Conservation (phyloP, 148 eudicot species). For the Spergularia bocconei region DNA sequence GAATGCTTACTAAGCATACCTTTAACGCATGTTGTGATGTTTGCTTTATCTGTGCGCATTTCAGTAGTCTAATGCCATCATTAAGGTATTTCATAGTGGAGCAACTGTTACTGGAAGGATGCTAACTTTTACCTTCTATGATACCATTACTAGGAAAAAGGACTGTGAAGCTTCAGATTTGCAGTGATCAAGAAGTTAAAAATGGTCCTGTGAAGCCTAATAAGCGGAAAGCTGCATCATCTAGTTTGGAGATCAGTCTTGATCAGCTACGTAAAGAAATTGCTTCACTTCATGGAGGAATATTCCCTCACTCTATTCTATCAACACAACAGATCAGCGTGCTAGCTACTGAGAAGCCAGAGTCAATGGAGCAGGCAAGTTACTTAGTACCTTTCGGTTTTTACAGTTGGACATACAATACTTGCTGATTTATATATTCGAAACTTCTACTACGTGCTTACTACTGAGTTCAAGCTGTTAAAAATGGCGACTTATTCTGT, state of each 20-base stretch:
- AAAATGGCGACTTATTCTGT: too few species aligned
- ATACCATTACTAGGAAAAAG: slow-evolving; percentile 57
- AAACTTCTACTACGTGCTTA: not conserved
- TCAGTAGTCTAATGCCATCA: too few species aligned
- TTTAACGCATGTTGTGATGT: not conserved
- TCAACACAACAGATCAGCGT: slow-evolving; percentile 77
- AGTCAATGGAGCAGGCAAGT: slow-evolving; percentile 66
- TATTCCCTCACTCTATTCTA: slow-evolving; percentile 90
- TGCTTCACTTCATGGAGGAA: slow-evolving; percentile 68
- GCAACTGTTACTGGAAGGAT: not conserved
- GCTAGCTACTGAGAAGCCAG: slow-evolving; percentile 59
- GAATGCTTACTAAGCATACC: not conserved
- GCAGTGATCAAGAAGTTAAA: slow-evolving; percentile 37
- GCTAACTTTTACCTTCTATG: not conserved
- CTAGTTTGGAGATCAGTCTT: slow-evolving; percentile 61
- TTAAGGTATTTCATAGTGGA: not conserved
- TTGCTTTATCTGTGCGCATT: too few species aligned
- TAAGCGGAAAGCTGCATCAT: slow-evolving; percentile 52
- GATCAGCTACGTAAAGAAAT: slow-evolving; percentile 86
- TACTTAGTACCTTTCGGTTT: not conserved
- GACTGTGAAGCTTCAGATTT: slow-evolving; percentile 60
- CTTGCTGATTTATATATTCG: not conserved
- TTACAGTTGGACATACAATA: too few species aligned
- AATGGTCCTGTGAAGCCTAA: slow-evolving; percentile 36
- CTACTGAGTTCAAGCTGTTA: not conserved